Evolutionary conservation across 2,329 filamentous ascomycete species (phyloP).

Genomic region (Talaromyces marneffei): DNA sequence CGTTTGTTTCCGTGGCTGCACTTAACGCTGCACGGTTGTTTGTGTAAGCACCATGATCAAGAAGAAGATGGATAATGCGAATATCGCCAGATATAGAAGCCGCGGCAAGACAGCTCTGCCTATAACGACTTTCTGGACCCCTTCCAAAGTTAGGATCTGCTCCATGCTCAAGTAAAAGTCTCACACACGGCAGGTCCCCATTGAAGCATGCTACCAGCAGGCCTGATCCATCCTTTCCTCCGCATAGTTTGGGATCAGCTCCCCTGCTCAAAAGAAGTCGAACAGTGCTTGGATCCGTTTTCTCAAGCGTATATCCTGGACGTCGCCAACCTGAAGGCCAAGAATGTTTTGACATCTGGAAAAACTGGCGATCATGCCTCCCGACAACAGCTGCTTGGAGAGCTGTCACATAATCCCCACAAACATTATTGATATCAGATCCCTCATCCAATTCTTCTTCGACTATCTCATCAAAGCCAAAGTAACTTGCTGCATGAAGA

Average conservation of each 20-base stretch:
- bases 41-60: not conserved
- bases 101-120: not conserved
- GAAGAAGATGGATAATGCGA: not conserved
- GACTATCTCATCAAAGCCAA: slow-evolving; percentile 18
- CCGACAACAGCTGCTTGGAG: slow-evolving; percentile 12
- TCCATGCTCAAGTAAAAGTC: not conserved
- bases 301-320: not conserved
- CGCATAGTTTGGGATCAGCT: not conserved
- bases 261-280: not conserved
- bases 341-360: not conserved
- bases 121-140: not conserved
- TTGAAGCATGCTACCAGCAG: not conserved
- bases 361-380: not conserved
- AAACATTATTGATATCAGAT: slow-evolving; percentile 8
- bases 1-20: not conserved
- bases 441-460: slow-evolving; percentile 18
- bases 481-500: slow-evolving; percentile 18
- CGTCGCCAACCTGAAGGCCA: not conserved
- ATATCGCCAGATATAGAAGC: not conserved
- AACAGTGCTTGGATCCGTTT: not conserved
- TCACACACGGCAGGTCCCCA: not conserved
- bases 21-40: not conserved
- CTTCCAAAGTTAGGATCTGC: not conserved
- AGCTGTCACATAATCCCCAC: slow-evolving; percentile 10
- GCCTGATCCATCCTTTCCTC: not conserved